A percentile compares a stretch with the other conserved stretches of the same genome.
phyloP scores from a whole-genome alignment of 805 yeast species.

The Naumovozyma castellii region DNA sequence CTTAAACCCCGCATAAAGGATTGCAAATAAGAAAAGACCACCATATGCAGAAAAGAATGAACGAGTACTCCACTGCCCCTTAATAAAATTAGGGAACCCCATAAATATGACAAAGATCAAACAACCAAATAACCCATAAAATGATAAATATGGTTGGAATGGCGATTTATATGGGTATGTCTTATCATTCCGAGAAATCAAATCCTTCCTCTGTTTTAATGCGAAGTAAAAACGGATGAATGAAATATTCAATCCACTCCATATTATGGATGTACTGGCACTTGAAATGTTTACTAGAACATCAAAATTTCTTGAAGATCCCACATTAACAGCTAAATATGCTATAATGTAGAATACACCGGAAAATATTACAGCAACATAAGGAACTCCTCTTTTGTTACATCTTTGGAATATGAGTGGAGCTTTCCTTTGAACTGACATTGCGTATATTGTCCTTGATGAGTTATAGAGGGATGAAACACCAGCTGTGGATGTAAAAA shows the following conservation, averaged over 20 bases:
- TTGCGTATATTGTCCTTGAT: constrained; percentile 47
- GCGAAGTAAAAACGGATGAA: constrained; percentile 59
- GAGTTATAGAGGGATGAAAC: constrained; percentile 51
- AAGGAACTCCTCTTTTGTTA: constrained; percentile 61
- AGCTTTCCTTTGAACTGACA: constrained; percentile 48
- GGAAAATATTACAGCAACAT: constrained; percentile 55
- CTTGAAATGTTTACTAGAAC: constrained; percentile 60
- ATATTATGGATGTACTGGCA: constrained; percentile 66
- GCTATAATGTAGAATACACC: constrained; percentile 53
- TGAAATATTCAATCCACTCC: constrained; percentile 65
- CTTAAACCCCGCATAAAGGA: constrained; percentile 48
- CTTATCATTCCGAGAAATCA: constrained; percentile 51
- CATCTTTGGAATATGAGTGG: constrained; percentile 55
- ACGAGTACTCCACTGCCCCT: constrained; percentile 50
- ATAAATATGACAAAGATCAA: constrained; percentile 41
- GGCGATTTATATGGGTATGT: constrained; percentile 63
- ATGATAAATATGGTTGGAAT: constrained; percentile 60
- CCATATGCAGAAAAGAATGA: constrained; percentile 61
- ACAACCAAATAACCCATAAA: constrained; percentile 51
- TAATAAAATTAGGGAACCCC: constrained; percentile 55
- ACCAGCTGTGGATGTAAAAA: constrained; percentile 50
- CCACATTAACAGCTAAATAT: constrained; percentile 46
- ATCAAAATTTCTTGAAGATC: constrained; percentile 55
- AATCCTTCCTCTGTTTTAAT: constrained; percentile 50
- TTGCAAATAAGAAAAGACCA: constrained; percentile 42